Base-by-base conservation (phyloP, 148 eudicot genomes). In the Rhododendron vialii region DNA sequence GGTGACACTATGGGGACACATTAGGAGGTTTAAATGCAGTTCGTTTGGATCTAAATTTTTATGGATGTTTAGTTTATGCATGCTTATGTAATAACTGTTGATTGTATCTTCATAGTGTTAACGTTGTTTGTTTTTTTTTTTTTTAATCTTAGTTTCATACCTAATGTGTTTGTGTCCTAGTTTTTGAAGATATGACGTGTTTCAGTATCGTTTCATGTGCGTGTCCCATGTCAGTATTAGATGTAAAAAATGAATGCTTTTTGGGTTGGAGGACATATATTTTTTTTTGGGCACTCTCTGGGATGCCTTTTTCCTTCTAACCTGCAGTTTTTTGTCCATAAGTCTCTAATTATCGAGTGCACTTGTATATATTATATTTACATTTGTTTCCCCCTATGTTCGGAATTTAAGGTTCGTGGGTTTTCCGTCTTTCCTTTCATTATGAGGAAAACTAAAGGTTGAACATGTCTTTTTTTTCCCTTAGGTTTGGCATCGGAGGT, bases 401-500 rank as follows among this genome's bases (percentile, higher is more conserved):
- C 22, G 33, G 22, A 73, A 51, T 30, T 73, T 35, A 36, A 84
- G 24, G 51, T 51, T 33, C 15, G 1, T 45, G 81, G 20, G 51
- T 74, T 84, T 53, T 55, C 73, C 45, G 24, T 55, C 57, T 30
- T 83, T 69, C 15, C 47, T 51, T 71, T 41, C 65, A 18, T 17
- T 74, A 5, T 17, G 63, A 28, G 71, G 85, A 33, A 77, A 73
- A 84, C 24, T 47, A 51, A 81, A 38, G 22, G 28, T 55, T 43
- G 30, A 83, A 65, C 57, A 69, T 55, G 30, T 69, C 26, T 47
- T 61, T 53, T 88, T 63, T 77, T 57, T 5, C 65, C 87, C 89
- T 57, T 87, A 97, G 99, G 98, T 97, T 91, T 97, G 99, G 99
- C 98, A 89, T 88, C 91, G 99, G 87, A 92, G 99, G 87, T 93